Conservation (phyloP, 2,329 filamentous ascomycete genomes). For the Microascus cirrosus region DNA sequence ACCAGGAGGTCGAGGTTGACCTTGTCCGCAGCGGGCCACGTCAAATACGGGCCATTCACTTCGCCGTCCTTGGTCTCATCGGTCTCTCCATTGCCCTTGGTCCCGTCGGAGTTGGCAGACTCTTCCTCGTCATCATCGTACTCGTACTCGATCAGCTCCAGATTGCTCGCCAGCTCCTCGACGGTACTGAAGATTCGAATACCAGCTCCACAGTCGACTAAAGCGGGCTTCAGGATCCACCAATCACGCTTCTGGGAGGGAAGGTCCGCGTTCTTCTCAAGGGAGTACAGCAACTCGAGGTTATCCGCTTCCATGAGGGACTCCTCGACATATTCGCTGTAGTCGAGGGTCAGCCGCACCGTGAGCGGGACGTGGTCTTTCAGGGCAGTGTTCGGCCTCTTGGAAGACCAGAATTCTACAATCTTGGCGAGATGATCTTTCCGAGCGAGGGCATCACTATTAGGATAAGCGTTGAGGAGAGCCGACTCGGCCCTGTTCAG, state of each 20-base stretch:
- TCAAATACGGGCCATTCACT: constrained; percentile 7
- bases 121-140: constrained; percentile 13
- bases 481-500: constrained; percentile 16
- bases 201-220: constrained; percentile 25
- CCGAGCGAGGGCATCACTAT: constrained; percentile 23
- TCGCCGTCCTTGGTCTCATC: constrained; percentile 3
- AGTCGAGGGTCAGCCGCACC: constrained; percentile 22
- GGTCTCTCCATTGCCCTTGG: neutral
- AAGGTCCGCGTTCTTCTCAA: constrained; percentile 20
- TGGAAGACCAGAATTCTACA: constrained; percentile 23
- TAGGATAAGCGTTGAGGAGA: constrained; percentile 26
- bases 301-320: constrained; percentile 23
- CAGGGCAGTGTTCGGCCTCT: constrained; percentile 19
- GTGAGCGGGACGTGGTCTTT: constrained; percentile 18
- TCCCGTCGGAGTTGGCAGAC: constrained; percentile 2
- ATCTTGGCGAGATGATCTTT: constrained; percentile 23
- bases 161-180: constrained; percentile 20
- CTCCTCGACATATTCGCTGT: constrained; percentile 25
- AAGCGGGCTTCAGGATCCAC: constrained; percentile 27
- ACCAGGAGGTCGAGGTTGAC: constrained; percentile 18
- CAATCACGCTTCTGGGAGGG: constrained; percentile 18
- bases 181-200: constrained; percentile 26
- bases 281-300: constrained; percentile 19
- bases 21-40: constrained; percentile 14
- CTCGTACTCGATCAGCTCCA: constrained; percentile 23